Conservation (phyloP, 23 red algal genomes). For the Pyropia haitanensis region DNA sequence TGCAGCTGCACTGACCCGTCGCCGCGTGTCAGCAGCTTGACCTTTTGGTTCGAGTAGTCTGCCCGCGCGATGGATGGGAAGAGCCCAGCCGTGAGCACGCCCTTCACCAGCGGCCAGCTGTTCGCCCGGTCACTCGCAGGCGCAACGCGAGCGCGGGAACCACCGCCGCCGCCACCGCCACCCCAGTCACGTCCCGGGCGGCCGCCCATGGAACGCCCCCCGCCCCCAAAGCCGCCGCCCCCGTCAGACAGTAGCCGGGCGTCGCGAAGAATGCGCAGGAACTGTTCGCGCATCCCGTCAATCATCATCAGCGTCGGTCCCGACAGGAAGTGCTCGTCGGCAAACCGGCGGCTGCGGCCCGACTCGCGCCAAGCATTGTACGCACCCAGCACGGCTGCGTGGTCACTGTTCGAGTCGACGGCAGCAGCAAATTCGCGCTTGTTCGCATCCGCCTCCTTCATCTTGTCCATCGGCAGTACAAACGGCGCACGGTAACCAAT, state of each 20-base stretch:
- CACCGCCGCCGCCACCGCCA: too few species aligned
- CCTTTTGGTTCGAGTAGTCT: background rate
- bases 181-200: background rate
- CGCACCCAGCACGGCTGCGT: conserved; percentile 4
- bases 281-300: conserved; percentile 11
- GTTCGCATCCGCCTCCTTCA: conserved; percentile 1
- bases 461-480: conserved; percentile 6
- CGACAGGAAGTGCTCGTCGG: background rate
- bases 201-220: background rate
- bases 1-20: background rate
- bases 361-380: background rate
- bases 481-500: conserved; percentile 5
- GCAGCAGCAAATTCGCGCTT: conserved; percentile 5
- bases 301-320: conserved; percentile 2
- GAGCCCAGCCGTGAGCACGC: conserved; percentile 1
- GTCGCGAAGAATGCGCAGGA: background rate
- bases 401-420: background rate
- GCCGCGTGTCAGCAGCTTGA: background rate
- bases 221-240: background rate
- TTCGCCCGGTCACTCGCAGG: background rate
- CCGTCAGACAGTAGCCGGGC: background rate
- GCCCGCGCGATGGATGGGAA: background rate
- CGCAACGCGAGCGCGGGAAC: too few species aligned
- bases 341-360: background rate
- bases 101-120: conserved; percentile 1